These are phyloP conservation scores for Alternaria consortialis DNA, from an alignment of 2,329 filamentous ascomycete species.

Conservation along the genomic window DNA sequence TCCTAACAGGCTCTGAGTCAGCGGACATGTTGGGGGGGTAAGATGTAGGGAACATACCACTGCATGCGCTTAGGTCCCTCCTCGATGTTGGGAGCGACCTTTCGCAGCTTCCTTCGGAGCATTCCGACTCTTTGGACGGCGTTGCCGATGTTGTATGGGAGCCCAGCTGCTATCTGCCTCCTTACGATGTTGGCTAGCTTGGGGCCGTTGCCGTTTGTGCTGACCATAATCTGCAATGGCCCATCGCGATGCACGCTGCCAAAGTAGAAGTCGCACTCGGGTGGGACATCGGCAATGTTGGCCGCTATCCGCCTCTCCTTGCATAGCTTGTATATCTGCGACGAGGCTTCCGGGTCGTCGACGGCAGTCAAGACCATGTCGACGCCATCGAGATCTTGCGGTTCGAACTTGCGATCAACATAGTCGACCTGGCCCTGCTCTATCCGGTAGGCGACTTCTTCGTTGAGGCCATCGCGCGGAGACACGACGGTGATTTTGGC, in stretches of 20 bases:
- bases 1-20: constrained; percentile 66
- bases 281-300: constrained; percentile 96
- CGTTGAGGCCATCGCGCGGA: constrained; percentile 80
- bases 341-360: constrained; percentile 91
- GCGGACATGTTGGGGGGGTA: not conserved
- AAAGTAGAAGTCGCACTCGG: constrained; percentile 99
- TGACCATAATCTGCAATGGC: constrained; percentile 97
- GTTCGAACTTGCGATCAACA: constrained; percentile 83
- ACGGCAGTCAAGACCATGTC: constrained; percentile 94
- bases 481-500: constrained; percentile 87
- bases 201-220: constrained; percentile 95
- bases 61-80: constrained; percentile 89
- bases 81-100: constrained; percentile 74
- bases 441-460: constrained; percentile 86
- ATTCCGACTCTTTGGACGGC: constrained; percentile 87
- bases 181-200: constrained; percentile 87
- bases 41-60: constrained; percentile 64
- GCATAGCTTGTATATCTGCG: constrained; percentile 91
- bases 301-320: constrained; percentile 83
- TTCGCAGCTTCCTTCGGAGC: constrained; percentile 79
- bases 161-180: constrained; percentile 76
- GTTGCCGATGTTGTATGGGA: constrained; percentile 82
- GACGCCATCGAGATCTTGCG: constrained; percentile 80
- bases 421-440: constrained; percentile 78
- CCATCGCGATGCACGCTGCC: constrained; percentile 95